Percentiles rank a stretch among this genome's conserved stretches.
These are phyloP conservation scores for Tolypocladium pustulatum DNA, from an alignment of 2,329 filamentous ascomycete genomes.

Conservation along the genomic window DNA sequence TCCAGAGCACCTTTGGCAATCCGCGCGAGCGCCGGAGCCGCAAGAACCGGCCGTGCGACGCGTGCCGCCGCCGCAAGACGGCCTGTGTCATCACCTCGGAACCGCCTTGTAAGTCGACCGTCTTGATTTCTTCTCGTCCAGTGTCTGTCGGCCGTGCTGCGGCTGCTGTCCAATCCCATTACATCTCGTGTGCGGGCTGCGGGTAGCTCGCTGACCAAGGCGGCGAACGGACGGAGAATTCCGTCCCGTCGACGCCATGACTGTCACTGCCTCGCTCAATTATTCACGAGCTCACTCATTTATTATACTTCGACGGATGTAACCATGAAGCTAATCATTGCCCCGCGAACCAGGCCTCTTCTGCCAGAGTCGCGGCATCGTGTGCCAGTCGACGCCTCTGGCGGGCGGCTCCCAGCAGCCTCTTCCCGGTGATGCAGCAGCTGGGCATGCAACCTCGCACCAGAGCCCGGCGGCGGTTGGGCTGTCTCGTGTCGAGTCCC, in stretches of 20 bases:
- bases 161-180: background rate
- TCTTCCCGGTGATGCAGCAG: background rate
- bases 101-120: conserved; percentile 29
- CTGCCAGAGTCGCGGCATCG: conserved; percentile 21
- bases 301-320: background rate
- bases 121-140: background rate
- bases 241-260: background rate
- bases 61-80: conserved; percentile 32
- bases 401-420: background rate
- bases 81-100: conserved; percentile 33
- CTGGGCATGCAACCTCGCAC: background rate
- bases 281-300: background rate
- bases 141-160: background rate
- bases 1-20: conserved; percentile 30
- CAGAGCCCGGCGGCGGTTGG: background rate
- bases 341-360: conserved; percentile 17
- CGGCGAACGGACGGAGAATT: background rate
- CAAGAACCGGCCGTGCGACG: conserved; percentile 35
- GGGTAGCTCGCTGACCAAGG: background rate
- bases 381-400: conserved; percentile 19
- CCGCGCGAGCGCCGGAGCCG: conserved; percentile 29
- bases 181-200: background rate
- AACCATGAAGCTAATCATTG: background rate
- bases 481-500: background rate
- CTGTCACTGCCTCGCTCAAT: background rate